phyloP scores from a whole-genome alignment of 2,329 filamentous ascomycete genomes.

The Akanthomyces lecanii region DNA sequence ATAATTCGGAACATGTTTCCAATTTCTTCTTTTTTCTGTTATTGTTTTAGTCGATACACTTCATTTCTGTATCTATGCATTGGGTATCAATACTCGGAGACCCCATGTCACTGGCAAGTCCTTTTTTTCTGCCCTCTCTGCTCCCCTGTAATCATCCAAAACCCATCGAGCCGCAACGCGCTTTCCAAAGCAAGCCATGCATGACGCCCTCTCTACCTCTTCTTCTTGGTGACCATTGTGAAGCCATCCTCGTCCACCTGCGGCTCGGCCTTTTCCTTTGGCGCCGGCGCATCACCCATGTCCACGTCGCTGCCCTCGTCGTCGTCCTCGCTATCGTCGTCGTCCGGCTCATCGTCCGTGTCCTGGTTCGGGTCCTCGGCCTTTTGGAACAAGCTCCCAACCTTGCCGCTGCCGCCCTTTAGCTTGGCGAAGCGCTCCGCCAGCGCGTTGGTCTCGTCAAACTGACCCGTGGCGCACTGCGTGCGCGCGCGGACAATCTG shows the following conservation, averaged over 20 bases:
- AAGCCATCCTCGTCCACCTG: slow-evolving; percentile 81
- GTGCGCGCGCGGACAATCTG: slow-evolving; percentile 65
- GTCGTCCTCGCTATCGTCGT: slow-evolving; percentile 53
- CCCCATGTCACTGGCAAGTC: not conserved
- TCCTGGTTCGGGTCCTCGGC: slow-evolving; percentile 55
- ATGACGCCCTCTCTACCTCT: slow-evolving; percentile 43
- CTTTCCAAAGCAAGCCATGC: not conserved
- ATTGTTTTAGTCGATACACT: not conserved
- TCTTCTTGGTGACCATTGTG: slow-evolving; percentile 68
- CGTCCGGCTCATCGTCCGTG: slow-evolving; percentile 44
- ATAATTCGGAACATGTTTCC: not conserved
- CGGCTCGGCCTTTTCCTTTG: slow-evolving; percentile 62
- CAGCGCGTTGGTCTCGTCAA: slow-evolving; percentile 60
- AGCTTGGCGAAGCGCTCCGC: slow-evolving; percentile 58
- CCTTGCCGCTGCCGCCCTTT: slow-evolving; percentile 56
- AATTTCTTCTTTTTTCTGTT: not conserved
- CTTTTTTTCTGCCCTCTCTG: not conserved
- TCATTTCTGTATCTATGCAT: slow-evolving; percentile 19
- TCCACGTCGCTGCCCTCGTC: slow-evolving; percentile 56
- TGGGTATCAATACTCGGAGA: slow-evolving; percentile 16
- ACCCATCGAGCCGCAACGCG: not conserved
- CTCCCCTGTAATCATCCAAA: not conserved
- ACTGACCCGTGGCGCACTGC: slow-evolving; percentile 61
- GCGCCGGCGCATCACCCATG: slow-evolving; percentile 60
- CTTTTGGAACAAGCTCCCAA: slow-evolving; percentile 50